Conservation (phyloP, 2,329 filamentous ascomycete species). For the Colletotrichum paranaense region DNA sequence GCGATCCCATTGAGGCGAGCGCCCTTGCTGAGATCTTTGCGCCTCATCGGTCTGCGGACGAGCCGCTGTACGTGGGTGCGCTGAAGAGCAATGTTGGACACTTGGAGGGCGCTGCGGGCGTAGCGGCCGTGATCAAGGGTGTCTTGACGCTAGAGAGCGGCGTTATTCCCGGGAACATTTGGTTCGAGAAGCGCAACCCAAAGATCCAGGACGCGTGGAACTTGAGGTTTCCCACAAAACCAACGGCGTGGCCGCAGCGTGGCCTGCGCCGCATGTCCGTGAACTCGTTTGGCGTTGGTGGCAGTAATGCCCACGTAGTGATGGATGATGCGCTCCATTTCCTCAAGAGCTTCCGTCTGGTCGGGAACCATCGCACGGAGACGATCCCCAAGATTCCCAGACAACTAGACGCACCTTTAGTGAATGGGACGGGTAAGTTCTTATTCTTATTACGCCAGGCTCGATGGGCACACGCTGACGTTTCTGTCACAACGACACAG, state of each 20-base stretch:
- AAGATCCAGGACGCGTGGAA: slow-evolving; percentile 42
- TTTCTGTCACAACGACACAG: not conserved
- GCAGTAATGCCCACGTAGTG: slow-evolving; percentile 37
- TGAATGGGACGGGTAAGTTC: not conserved
- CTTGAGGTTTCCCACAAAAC: slow-evolving; percentile 45
- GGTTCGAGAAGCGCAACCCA: slow-evolving; percentile 44
- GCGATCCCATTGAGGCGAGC: slow-evolving; percentile 65
- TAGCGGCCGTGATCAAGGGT: slow-evolving; percentile 43
- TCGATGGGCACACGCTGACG: not conserved
- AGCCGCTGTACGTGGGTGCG: slow-evolving; percentile 42
- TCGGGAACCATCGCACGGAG: slow-evolving; percentile 27
- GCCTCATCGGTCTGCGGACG: slow-evolving; percentile 46
- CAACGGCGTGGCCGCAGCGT: slow-evolving; percentile 34
- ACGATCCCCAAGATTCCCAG: not conserved
- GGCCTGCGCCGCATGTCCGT: slow-evolving; percentile 64
- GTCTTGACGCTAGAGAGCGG: slow-evolving; percentile 44
- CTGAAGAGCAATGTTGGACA: slow-evolving; percentile 42
- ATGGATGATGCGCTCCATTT: slow-evolving; percentile 48
- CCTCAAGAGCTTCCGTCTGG: slow-evolving; percentile 16
- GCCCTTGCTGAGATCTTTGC: slow-evolving; percentile 59
- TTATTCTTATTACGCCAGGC: accelerated
- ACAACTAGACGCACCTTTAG: not conserved
- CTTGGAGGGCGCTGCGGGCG: slow-evolving; percentile 39
- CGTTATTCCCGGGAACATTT: slow-evolving; percentile 45
- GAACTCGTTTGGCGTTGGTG: slow-evolving; percentile 52